Evolutionary conservation across 2,329 filamentous ascomycete species (phyloP), one percentile per base, ranked within the genome.

Genomic region (Cordyceps tenuipes): DNA sequence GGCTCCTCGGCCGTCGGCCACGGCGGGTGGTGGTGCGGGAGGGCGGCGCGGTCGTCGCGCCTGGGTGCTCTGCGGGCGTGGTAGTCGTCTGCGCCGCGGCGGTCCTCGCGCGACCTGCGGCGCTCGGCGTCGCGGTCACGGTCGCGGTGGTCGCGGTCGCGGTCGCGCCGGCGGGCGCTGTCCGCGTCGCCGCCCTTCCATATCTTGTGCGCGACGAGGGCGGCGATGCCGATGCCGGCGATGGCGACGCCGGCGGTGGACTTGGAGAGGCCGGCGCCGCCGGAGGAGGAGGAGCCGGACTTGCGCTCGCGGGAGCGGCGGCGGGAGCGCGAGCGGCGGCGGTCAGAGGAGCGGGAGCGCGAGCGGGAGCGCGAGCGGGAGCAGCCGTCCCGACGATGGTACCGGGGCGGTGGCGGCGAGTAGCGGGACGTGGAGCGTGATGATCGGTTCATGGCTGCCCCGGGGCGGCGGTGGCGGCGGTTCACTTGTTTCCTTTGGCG

Each of bases 171-270:
- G 26, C 29, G 5, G 9, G 23, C 15, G 29, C 26, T 26, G 19
- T 26, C 17, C 19, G 12, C 9, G 34, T 47, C 19, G 56, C 36
- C 44, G 39, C 66, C 66, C 62, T 71, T 72, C 72, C 72, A 74
- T 63, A 72, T 64, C 58, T 70, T 72, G 63, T 70, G 70, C 44
- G 71, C 69, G 43, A 72, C 63, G 47, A 73, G 64, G 12, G 71
- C 67, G 26, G 71, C 71, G 36, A 73, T 66, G 36, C 72, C 72
- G 17, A 74, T 68, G 34, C 70, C 69, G 10, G 71, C 72, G 34
- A 74, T 62, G 26, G 26, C 26, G 26, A 74, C 64, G 12, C 69
- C 63, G 15, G 70, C 68, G 0, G 26, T 29, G 26, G 72, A 68
- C 43, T 36, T 59, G 19, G 17, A 64, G 29, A 70, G 64, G 46